A percentile compares a stretch with the other conserved stretches of the same genome.
phyloP scores from a whole-genome alignment of 345 rosid genomes.

The Brassica nigra region DNA sequence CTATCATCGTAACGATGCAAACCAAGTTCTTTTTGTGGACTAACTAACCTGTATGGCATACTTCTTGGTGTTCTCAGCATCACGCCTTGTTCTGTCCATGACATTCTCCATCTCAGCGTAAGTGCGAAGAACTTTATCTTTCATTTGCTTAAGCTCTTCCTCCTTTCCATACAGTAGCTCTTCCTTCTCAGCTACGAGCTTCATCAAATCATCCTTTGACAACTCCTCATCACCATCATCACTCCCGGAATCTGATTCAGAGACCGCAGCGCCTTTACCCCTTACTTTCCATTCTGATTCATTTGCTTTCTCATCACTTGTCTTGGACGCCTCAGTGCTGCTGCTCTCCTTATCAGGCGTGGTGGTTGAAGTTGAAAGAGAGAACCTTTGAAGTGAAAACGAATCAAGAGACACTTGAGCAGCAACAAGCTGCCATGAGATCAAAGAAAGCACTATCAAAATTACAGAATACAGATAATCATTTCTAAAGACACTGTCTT shows the following conservation, averaged over 20 bases:
- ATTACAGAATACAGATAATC: not conserved
- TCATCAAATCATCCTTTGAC: constrained; percentile 68
- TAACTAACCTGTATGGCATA: constrained; percentile 75
- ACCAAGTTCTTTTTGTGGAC: not conserved
- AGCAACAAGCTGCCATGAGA: constrained; percentile 43
- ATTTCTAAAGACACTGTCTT: constrained; percentile 1
- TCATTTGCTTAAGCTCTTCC: constrained; percentile 60
- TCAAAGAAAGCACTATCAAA: not conserved
- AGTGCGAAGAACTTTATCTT: constrained; percentile 79
- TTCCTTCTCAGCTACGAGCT: constrained; percentile 77
- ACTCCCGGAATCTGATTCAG: constrained; percentile 72
- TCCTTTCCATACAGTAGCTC: constrained; percentile 63
- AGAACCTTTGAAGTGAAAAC: constrained; percentile 47
- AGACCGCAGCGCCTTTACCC: constrained; percentile 51
- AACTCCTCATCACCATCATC: constrained; percentile 48
- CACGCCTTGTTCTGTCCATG: constrained; percentile 84
- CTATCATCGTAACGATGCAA: not conserved
- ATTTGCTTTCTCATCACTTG: constrained; percentile 44
- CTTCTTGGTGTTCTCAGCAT: constrained; percentile 89
- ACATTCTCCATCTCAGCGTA: constrained; percentile 94
- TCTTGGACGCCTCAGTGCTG: constrained; percentile 32
- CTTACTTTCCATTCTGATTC: constrained; percentile 49
- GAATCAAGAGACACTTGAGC: constrained; percentile 45
- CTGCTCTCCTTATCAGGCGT: constrained; percentile 37
- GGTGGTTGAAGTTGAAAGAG: constrained; percentile 63